Conservation (phyloP, 2,329 filamentous ascomycete genomes). For the Zymoseptoria tritici region DNA sequence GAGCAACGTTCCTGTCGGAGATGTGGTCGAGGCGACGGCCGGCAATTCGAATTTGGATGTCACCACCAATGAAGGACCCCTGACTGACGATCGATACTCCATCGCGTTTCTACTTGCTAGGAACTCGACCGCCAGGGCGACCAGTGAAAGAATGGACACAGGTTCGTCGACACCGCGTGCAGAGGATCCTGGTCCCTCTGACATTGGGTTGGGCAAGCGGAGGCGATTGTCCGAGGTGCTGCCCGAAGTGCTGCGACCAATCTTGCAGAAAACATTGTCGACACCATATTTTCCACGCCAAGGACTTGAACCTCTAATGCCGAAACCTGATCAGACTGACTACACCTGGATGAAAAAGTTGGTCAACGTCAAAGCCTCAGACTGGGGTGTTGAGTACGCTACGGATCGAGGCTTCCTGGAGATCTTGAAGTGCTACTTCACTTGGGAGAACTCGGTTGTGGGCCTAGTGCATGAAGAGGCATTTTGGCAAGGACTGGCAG, state of each 20-base stretch:
- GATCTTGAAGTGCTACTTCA: conserved; percentile 10
- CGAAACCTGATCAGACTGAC: neutral
- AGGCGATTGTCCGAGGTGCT: neutral
- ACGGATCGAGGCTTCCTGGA: conserved; percentile 6
- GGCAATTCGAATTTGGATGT: neutral
- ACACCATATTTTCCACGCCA: neutral
- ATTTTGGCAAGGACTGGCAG: conserved; percentile 7
- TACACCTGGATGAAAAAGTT: conserved; percentile 2
- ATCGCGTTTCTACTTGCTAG: neutral
- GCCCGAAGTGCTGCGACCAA: neutral
- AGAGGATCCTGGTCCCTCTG: neutral
- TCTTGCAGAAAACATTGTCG: neutral
- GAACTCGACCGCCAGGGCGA: neutral
- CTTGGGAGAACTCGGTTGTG: conserved; percentile 6
- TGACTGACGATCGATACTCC: neutral
- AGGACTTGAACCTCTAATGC: neutral
- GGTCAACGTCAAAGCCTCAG: neutral
- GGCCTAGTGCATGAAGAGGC: conserved; percentile 5
- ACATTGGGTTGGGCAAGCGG: neutral
- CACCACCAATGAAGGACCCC: neutral
- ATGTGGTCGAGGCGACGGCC: neutral
- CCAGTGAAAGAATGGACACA: neutral
- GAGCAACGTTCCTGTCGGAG: neutral
- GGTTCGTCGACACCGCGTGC: neutral
- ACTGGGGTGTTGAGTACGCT: conserved; percentile 8